These are phyloP conservation scores for Calonectria leucothoes DNA, from an alignment of 2,329 filamentous ascomycete species.

Conservation along the genomic window DNA sequence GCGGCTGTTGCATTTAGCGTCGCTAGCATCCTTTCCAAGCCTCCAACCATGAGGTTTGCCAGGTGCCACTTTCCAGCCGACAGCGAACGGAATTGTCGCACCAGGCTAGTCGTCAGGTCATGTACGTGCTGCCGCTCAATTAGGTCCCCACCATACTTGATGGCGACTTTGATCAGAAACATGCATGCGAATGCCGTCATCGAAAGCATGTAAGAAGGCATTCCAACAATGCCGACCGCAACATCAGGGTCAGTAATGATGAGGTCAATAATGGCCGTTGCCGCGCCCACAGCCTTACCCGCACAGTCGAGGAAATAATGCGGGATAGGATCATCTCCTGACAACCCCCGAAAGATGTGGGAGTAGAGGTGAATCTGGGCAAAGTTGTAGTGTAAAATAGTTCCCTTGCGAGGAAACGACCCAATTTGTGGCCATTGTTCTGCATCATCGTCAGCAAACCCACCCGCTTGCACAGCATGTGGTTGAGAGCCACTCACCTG, in stretches of 20 bases:
- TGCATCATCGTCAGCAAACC: conserved; percentile 1
- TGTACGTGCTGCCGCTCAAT: conserved; percentile 54
- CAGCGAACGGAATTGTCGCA: conserved; percentile 53
- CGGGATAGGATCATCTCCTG: conserved; percentile 47
- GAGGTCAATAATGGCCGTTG: conserved; percentile 57
- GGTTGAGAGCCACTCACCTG: conserved; percentile 35
- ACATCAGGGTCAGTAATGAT: conserved; percentile 57
- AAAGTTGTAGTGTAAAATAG: conserved; percentile 55
- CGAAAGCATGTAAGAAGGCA: conserved; percentile 63
- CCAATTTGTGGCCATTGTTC: conserved; percentile 55
- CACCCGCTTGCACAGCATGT: accelerated
- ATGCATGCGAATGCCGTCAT: conserved; percentile 66
- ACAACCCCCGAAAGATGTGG: conserved; percentile 53
- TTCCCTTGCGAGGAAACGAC: conserved; percentile 54
- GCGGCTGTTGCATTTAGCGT: conserved; percentile 24
- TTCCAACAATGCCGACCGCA: conserved; percentile 52
- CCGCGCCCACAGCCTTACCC: conserved; percentile 49
- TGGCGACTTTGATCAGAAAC: conserved; percentile 61
- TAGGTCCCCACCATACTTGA: conserved; percentile 55
- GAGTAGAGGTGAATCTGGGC: conserved; percentile 56
- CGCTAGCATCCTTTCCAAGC: conserved; percentile 55
- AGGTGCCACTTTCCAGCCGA: conserved; percentile 59
- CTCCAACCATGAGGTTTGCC: conserved; percentile 60
- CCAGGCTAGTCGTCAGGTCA: conserved; percentile 52
- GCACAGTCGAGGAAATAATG: conserved; percentile 50